Evolutionary conservation across 2,329 filamentous ascomycete species (phyloP), one percentile per base, ranked within the genome.

Genomic region (Aspergillus fischeri): DNA sequence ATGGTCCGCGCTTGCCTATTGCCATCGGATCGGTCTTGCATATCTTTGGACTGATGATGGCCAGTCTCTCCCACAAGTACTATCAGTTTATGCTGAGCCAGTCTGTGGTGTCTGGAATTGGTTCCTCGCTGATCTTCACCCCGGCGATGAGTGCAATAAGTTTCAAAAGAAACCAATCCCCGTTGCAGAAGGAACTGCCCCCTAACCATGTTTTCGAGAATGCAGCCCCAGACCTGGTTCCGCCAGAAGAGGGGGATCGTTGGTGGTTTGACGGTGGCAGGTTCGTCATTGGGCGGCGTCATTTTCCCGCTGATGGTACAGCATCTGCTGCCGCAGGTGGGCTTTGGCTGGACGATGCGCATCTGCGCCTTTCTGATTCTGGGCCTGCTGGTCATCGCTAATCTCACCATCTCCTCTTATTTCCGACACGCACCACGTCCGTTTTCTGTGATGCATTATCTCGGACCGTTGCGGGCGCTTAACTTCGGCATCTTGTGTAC

Each of bases 291-390:
- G 6, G 81, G 81, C 8, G 82, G 81, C 8, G 79, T 86, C n/a
- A 75, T 85, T 42, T 78, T 84, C 28, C 83, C 84, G 1, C 84
- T 85, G 65, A 82, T 86, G 77, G 76, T 85, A 17, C 70, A 76
- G 1, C 76, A 77, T 25, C 70, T 86, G 38, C 78, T 86, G 44
- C 74, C 74, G 0, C 42, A 73, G 47, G 70, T 83, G 55, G 79
- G 83, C 56, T 80, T 83, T 65, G 66, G 73, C 54, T 85, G 81
- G 83, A 70, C 80, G 3, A 82, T 85, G 75, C 75, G 82, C 21
- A 77, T 77, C 53, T 74, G 71, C 21, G 71, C 83, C 17, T 82
- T 88, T 56, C 73, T 87, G 51, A 83, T 88, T 62, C 78, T 88
- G 61, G 80, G 77, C 56, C 71, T 82, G 51, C 75, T 82, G 60